Conservation (phyloP, 2,329 filamentous ascomycete genomes). For the Colletotrichum aenigma region DNA sequence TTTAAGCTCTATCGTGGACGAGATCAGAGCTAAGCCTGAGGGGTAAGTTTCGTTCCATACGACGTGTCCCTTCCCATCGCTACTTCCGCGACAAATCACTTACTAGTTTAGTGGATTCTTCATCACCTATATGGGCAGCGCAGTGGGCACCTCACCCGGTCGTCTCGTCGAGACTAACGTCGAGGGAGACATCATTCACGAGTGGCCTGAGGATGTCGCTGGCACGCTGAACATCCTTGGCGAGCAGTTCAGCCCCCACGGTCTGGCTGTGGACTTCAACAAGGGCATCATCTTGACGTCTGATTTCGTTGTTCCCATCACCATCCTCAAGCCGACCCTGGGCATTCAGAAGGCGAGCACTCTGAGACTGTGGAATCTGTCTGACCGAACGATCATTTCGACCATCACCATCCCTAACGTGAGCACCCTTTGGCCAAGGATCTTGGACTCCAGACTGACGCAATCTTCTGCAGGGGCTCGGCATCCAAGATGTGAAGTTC, state of each 20-base stretch:
- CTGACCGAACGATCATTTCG: background rate
- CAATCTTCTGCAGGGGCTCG: background rate
- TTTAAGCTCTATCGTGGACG: slow-evolving; percentile 30
- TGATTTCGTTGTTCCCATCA: slow-evolving; percentile 66
- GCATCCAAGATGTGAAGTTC: background rate
- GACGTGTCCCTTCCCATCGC: background rate
- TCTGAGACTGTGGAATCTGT: background rate
- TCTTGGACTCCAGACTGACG: background rate
- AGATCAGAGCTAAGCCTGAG: background rate
- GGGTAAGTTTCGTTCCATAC: background rate
- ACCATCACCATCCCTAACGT: background rate
- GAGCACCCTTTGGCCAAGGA: background rate
- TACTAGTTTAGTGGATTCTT: background rate
- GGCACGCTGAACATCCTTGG: slow-evolving; percentile 60
- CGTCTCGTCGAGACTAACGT: slow-evolving; percentile 53
- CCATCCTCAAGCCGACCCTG: slow-evolving; percentile 62
- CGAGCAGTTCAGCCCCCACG: slow-evolving; percentile 66
- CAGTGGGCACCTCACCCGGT: slow-evolving; percentile 60
- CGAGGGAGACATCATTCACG: slow-evolving; percentile 63
- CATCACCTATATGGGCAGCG: slow-evolving; percentile 61
- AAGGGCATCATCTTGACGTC: slow-evolving; percentile 64
- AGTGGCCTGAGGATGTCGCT: slow-evolving; percentile 63
- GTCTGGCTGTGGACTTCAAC: slow-evolving; percentile 61
- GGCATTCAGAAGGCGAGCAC: slow-evolving; percentile 61
- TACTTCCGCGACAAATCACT: background rate